These are phyloP conservation scores for Umbelopsis ramanniana DNA, from an alignment of 192 early-diverging fungal genomes.

Conservation along the genomic window DNA sequence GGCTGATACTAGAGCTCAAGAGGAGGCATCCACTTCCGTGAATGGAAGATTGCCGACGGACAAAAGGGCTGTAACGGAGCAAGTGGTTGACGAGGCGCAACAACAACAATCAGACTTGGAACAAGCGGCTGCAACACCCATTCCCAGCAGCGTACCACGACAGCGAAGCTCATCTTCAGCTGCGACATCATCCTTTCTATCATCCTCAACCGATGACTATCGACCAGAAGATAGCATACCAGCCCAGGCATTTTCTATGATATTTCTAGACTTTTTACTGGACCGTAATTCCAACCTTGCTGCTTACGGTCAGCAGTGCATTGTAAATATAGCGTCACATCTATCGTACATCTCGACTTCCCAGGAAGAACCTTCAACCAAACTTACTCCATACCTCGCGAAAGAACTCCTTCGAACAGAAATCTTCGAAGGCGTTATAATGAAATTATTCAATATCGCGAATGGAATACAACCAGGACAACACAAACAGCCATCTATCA, in stretches of 20 bases:
- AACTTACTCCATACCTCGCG: constrained; percentile 21
- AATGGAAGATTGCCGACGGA: neutral
- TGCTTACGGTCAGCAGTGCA: constrained; percentile 38
- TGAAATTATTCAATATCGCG: constrained; percentile 34
- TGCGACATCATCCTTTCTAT: neutral
- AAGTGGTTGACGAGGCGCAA: neutral
- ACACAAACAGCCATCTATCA: constrained; percentile 1
- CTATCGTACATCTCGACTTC: neutral
- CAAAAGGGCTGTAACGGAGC: neutral
- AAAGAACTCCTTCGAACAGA: constrained; percentile 46
- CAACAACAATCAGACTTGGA: constrained; percentile 9
- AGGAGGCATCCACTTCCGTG: neutral
- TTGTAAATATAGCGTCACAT: constrained; percentile 45
- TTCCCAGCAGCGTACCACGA: neutral
- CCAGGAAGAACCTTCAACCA: constrained; percentile 9
- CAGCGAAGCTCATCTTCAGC: constrained; percentile 8
- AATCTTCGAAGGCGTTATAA: constrained; percentile 48
- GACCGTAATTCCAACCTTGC: constrained; percentile 53
- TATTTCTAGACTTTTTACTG: constrained; percentile 50
- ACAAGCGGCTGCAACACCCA: neutral
- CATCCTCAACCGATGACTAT: neutral
- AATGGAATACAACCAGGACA: neutral
- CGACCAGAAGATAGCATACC: constrained; percentile 28
- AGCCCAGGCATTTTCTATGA: constrained; percentile 41
- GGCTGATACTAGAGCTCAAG: neutral